These are phyloP conservation scores for Kregervanrija fluxuum DNA, from an alignment of 805 yeast species.

Conservation along the genomic window DNA sequence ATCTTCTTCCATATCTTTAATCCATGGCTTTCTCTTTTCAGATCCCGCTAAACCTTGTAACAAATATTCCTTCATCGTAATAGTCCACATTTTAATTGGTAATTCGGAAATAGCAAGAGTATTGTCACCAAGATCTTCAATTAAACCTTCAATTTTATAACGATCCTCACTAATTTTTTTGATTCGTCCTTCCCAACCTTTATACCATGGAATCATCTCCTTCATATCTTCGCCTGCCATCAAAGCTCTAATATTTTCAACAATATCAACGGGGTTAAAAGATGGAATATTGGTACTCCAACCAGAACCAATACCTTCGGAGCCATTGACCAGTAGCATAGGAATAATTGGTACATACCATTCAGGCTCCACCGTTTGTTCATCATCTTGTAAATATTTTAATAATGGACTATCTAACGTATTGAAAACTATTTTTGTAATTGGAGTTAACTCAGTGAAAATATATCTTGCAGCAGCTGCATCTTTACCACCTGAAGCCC, in stretches of 20 bases:
- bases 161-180: constrained; percentile 50
- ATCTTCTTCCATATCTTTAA: constrained; percentile 91
- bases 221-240: constrained; percentile 65
- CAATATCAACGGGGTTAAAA: constrained; percentile 80
- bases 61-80: constrained; percentile 79
- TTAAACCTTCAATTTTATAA: constrained; percentile 70
- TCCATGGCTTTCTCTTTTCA: constrained; percentile 76
- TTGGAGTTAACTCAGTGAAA: constrained; percentile 70
- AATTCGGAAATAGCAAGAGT: constrained; percentile 86
- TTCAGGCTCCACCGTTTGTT: constrained; percentile 87
- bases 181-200: constrained; percentile 88
- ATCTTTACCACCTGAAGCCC: constrained; percentile 97
- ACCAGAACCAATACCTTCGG: constrained; percentile 98
- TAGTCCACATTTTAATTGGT: constrained; percentile 91
- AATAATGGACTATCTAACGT: constrained; percentile 73
- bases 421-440: constrained; percentile 72
- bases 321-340: constrained; percentile 89
- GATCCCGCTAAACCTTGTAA: constrained; percentile 66
- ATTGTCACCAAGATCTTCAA: constrained; percentile 72
- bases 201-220: constrained; percentile 87
- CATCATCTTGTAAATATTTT: constrained; percentile 85
- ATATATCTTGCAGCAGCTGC: constrained; percentile 98
- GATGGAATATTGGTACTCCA: constrained; percentile 95
- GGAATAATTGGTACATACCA: constrained; percentile 95
- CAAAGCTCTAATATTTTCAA: constrained; percentile 61